phyloP scores from a whole-genome alignment of 108 stramenopile species.

The Bacterosira constricta region DNA sequence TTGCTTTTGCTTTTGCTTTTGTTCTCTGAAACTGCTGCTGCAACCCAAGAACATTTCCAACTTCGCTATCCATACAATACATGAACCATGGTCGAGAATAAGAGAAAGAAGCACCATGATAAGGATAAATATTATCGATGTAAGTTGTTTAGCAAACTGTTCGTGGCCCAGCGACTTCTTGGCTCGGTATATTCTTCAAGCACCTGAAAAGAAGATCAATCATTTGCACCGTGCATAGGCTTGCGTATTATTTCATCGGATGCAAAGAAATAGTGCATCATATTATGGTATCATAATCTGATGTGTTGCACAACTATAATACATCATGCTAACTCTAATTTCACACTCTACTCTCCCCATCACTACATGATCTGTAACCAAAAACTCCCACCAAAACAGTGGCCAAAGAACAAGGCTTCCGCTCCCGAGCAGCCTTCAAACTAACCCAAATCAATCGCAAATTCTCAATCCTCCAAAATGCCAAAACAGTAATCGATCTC shows the following conservation, averaged over 20 bases:
- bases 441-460: constrained; percentile 98
- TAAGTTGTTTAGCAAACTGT: constrained; percentile 52
- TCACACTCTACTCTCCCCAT: constrained; percentile 2
- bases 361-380: not conserved
- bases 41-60: too few relatives aligned
- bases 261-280: too few relatives aligned
- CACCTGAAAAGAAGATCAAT: too few relatives aligned
- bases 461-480: constrained; percentile 83
- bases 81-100: constrained; percentile 54
- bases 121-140: constrained; percentile 93
- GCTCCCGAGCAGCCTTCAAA: constrained; percentile 97
- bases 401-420: constrained; percentile 98
- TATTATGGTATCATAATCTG: too few relatives aligned
- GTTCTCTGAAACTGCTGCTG: too few relatives aligned
- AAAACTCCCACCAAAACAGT: constrained; percentile 52
- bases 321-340: not conserved
- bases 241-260: too few relatives aligned
- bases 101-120: constrained; percentile 91
- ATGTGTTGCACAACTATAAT: too few relatives aligned
- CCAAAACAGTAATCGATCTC: constrained; percentile 93
- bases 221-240: too few relatives aligned
- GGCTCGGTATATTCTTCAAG: not conserved
- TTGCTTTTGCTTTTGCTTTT: too few relatives aligned
- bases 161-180: not conserved
- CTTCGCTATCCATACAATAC: too few relatives aligned